phyloP scores from a whole-genome alignment of 1,284 basidiomycete genomes.

The Wolfiporia cocos region DNA sequence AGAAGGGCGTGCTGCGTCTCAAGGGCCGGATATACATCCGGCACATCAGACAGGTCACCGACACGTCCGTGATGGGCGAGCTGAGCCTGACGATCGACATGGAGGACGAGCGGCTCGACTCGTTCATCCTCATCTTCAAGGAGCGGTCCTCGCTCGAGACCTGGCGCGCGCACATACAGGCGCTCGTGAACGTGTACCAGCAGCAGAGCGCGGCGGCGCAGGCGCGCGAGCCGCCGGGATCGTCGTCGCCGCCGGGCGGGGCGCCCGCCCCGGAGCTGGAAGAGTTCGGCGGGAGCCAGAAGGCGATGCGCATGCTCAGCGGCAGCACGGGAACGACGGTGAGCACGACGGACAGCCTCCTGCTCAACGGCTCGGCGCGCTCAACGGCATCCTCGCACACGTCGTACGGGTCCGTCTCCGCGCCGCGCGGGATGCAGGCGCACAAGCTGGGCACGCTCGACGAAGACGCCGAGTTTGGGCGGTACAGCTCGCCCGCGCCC shows the following conservation, averaged over 20 bases:
- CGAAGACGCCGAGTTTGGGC: conserved; percentile 60
- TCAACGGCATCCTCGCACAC: conserved; percentile 67
- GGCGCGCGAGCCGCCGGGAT: conserved; percentile 22
- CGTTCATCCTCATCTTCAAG: conserved; percentile 92
- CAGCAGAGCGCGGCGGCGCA: conserved; percentile 33
- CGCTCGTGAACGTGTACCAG: conserved; percentile 66
- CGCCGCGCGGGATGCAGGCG: conserved; percentile 10
- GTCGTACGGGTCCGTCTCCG: conserved; percentile 46
- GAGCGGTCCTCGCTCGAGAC: conserved; percentile 84
- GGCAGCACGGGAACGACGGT: conserved; percentile 60
- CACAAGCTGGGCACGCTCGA: conserved; percentile 60
- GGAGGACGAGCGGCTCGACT: conserved; percentile 89
- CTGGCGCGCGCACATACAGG: conserved; percentile 79
- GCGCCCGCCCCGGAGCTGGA: conserved; percentile 62
- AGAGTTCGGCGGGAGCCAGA: conserved; percentile 70
- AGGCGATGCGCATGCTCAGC: conserved; percentile 73
- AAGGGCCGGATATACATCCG: conserved; percentile 94
- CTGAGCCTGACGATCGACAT: conserved; percentile 91
- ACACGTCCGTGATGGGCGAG: conserved; percentile 72
- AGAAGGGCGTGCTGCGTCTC: conserved; percentile 79
- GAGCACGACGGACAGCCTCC: conserved; percentile 65
- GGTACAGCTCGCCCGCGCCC: conserved; percentile 47
- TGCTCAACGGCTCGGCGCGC: conserved; percentile 54
- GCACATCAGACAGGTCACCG: conserved; percentile 84
- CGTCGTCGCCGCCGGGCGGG: conserved; percentile 28